phyloP scores from a whole-genome alignment of 768 basidiomycete genomes.

The Mrakia blollopis region DNA sequence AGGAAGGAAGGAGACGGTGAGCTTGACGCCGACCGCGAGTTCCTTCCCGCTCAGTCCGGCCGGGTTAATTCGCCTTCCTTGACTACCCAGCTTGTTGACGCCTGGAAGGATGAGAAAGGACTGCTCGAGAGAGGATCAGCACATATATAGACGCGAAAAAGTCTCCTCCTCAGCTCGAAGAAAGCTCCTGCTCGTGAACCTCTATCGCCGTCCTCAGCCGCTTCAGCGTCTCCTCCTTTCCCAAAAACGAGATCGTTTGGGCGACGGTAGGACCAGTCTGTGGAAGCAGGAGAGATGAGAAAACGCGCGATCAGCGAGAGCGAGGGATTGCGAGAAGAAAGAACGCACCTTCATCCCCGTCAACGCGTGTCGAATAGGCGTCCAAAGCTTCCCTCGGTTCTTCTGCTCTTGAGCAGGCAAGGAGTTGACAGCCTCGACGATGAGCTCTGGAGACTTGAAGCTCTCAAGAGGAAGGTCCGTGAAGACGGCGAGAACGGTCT shows the following conservation, averaged over 20 bases:
- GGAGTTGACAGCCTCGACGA: conserved; percentile 37
- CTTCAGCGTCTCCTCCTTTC: conserved; percentile 7
- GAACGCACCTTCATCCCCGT: conserved; percentile 69
- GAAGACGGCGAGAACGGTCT: neutral
- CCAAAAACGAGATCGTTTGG: conserved; percentile 16
- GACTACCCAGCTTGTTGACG: too few relatives aligned
- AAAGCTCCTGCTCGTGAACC: neutral
- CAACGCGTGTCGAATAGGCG: conserved; percentile 66
- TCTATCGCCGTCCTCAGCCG: conserved; percentile 21
- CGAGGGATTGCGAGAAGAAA: neutral
- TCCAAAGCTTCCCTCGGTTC: conserved; percentile 59
- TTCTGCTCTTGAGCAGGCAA: neutral
- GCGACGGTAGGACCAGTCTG: conserved; percentile 9
- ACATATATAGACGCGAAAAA: too few relatives aligned
- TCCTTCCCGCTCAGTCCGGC: neutral
- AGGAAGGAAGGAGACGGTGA: neutral
- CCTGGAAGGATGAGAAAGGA: too few relatives aligned
- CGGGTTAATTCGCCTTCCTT: neutral
- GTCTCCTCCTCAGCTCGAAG: neutral
- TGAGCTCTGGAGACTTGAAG: conserved; percentile 35
- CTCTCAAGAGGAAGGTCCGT: neutral
- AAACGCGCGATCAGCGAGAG: too few relatives aligned
- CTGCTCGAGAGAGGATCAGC: too few relatives aligned
- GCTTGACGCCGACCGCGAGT: neutral
- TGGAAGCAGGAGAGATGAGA: neutral